A percentile compares a stretch with the other conserved stretches of the same genome.
Conservation (phyloP, 1,284 basidiomycete species). For the Pseudozyma sp. region DNA sequence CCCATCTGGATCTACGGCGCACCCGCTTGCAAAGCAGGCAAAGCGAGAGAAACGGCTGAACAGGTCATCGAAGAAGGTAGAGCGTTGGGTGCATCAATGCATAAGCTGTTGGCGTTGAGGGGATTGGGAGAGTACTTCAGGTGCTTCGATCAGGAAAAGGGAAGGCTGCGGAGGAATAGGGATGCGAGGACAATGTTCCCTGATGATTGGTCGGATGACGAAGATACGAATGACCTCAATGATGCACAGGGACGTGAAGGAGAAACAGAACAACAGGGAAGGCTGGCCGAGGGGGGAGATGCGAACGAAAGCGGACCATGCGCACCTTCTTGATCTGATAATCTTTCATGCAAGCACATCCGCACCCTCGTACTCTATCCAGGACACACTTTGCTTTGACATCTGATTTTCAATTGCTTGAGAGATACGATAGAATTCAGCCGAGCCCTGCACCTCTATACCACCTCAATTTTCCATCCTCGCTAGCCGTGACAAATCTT, state of each 20-base stretch:
- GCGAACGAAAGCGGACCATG: no score
- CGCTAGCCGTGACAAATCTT: slow-evolving; percentile 43
- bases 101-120: slow-evolving; percentile 18
- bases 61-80: slow-evolving; percentile 11
- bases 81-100: slow-evolving; percentile 7
- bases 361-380: no score
- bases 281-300: slow-evolving; percentile 12
- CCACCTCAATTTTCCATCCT: slow-evolving; percentile 38
- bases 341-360: no score
- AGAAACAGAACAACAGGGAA: background rate
- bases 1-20: slow-evolving; percentile 44
- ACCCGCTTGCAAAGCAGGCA: background rate
- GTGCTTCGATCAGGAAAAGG: slow-evolving; percentile 37
- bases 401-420: background rate
- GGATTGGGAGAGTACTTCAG: slow-evolving; percentile 35
- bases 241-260: background rate
- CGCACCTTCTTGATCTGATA: no score
- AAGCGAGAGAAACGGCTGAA: background rate
- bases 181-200: slow-evolving; percentile 30
- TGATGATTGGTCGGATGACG: slow-evolving; percentile 41
- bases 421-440: background rate
- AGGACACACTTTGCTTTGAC: no score
- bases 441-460: slow-evolving; percentile 49
- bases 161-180: slow-evolving; percentile 17
- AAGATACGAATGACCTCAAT: slow-evolving; percentile 8